These are phyloP conservation scores for Tremella fuciformis DNA, from an alignment of 768 basidiomycete genomes.

Conservation along the genomic window DNA sequence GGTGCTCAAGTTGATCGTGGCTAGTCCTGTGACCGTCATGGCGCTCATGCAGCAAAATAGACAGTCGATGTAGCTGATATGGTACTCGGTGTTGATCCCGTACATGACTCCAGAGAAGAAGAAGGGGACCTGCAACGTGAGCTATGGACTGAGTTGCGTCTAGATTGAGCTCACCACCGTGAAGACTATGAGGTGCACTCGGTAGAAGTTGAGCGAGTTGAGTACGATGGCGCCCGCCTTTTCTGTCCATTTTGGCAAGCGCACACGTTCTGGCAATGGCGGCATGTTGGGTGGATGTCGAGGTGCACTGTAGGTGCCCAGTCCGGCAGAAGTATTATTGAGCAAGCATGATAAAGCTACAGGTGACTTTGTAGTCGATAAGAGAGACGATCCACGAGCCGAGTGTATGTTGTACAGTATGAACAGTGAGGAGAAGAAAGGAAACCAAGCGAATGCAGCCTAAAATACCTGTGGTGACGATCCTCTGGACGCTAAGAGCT, in stretches of 20 bases:
- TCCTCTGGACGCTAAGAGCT: too few species aligned
- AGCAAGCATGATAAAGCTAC: too few species aligned
- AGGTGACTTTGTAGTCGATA: too few species aligned
- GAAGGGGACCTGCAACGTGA: slow-evolving; percentile 60
- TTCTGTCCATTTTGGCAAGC: slow-evolving; percentile 17
- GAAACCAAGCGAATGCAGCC: too few species aligned
- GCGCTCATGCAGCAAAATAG: slow-evolving; percentile 50
- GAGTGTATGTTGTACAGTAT: too few species aligned
- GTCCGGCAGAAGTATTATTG: too few species aligned
- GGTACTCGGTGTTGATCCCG: slow-evolving; percentile 64
- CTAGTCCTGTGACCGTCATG: slow-evolving; percentile 52
- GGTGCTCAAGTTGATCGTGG: slow-evolving; percentile 51
- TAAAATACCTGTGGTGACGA: too few species aligned
- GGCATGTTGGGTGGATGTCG: slow-evolving; percentile 9
- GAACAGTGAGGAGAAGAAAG: too few species aligned
- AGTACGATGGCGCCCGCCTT: slow-evolving; percentile 18
- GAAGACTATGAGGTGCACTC: slow-evolving; percentile 57
- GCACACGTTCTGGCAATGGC: slow-evolving; percentile 21
- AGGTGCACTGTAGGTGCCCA: too few species aligned
- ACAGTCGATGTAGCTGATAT: slow-evolving; percentile 52
- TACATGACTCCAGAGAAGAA: slow-evolving; percentile 77
- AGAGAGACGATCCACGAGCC: too few species aligned
- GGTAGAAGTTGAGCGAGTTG: slow-evolving; percentile 56
- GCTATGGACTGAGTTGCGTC: neutral
- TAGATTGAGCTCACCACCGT: slow-evolving; percentile 47